Evolutionary conservation across 345 rosid genomes (phyloP), one percentile per base, ranked within the genome.

Genomic region (Limnanthes douglasii): DNA sequence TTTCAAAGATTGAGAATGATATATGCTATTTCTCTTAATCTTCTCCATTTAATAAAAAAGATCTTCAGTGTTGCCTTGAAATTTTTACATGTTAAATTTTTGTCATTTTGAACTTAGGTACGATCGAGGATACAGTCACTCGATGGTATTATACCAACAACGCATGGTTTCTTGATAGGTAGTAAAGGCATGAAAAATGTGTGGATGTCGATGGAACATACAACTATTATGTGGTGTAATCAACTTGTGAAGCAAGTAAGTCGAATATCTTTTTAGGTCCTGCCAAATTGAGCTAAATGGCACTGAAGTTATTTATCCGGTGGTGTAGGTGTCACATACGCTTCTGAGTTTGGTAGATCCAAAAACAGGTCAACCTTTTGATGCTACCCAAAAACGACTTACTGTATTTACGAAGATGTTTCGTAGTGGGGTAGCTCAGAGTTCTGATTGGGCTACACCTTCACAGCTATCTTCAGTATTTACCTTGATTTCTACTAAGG

Each of bases 191-290:
- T 77, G 85, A 84, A 67, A 67, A 90, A 84, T 56, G 98, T 84
- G 22, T 90, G 96, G 96, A 47, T 90, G 39, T 90, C 98, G 14
- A 80, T 90, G 98, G 98, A 90, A 60, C 98, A 90, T 62, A 95
- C 80, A 54, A 84, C 92, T 55, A 90, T 90, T 41, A 40, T 90
- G 46, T 90, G 98, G 98, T 90, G 98, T 59, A 84, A 90, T 62
- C 96, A 90, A 63, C 45, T 90, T 33, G 98, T 80, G 66, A 80
- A 80, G 46, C 98, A 84, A 67, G 98, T 84, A 45, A 69, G 95
- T 61, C 24, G 39, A 43, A 29, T n/a, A n/a, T n/a, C n/a, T 37
- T 18, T n/a, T n/a, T n/a, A n/a, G n/a, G n/a, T n/a, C n/a, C n/a
- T n/a, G n/a, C n/a, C n/a, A n/a, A n/a, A n/a, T 3, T 36, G 24